phyloP scores from a whole-genome alignment of 1,284 basidiomycete genomes.

The Apiotrichum gracile region DNA sequence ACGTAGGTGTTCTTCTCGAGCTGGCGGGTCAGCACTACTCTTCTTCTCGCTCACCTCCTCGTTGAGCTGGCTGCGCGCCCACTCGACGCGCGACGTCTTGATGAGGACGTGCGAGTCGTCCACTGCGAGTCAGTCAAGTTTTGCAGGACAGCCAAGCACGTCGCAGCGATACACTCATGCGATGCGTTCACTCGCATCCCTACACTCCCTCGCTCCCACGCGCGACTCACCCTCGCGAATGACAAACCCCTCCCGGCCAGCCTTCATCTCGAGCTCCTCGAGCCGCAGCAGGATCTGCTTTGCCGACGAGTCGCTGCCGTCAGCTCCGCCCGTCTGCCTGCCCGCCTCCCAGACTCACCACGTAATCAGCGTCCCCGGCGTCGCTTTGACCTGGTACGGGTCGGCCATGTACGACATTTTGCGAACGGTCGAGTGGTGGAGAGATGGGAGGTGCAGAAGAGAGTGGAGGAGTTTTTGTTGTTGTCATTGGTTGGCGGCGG shows the following conservation, averaged over 20 bases:
- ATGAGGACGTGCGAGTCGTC: constrained; percentile 41
- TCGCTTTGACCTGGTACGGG: constrained; percentile 19
- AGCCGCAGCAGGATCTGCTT: constrained; percentile 43
- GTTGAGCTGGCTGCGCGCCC: constrained; percentile 32
- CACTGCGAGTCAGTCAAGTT: constrained; percentile 24
- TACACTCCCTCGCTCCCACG: background rate
- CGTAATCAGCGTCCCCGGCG: constrained; percentile 16
- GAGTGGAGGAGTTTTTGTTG: background rate
- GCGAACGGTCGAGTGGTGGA: too few species aligned
- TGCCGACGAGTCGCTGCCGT: constrained; percentile 39
- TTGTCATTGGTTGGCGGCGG: background rate
- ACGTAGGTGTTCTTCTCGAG: constrained; percentile 45
- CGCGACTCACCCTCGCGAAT: constrained; percentile 29
- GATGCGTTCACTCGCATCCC: background rate
- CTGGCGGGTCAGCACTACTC: constrained; percentile 10
- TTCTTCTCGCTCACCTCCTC: constrained; percentile 27
- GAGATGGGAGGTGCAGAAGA: background rate
- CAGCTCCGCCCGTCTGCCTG: background rate
- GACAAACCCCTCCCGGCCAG: constrained; percentile 38
- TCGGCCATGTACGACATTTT: constrained; percentile 8
- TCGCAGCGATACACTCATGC: too few species aligned
- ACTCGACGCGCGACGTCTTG: constrained; percentile 32
- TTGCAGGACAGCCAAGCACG: too few species aligned
- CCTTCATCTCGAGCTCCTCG: constrained; percentile 26
- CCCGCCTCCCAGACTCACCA: constrained; percentile 1